Evolutionary conservation across 805 yeast species (phyloP), one percentile per base, ranked within the genome.

Genomic region (Clavispora fructus): DNA sequence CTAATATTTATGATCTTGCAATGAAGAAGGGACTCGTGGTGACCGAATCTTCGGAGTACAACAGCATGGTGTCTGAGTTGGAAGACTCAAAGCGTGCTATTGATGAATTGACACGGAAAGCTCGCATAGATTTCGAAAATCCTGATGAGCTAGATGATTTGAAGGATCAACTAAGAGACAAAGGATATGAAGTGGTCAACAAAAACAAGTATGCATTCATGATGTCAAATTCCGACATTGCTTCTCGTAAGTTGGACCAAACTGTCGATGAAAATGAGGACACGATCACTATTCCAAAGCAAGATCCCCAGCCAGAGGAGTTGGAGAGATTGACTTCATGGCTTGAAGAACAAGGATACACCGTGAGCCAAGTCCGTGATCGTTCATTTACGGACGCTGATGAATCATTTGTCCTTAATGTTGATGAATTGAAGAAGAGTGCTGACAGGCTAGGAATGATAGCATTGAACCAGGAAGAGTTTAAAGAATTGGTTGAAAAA

Each of bases 361-460:
- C 29, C 6, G 44, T 46, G 7, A 35, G 14, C 12, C 19, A 37
- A 7, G 23, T 12, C 7, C 8, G 28, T 14, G 40, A 41, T 19
- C 33, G 30, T 14, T 12, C 17, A 5, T 39, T 29, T 23, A 38
- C 41, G 5, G 52, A 48, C 30, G 50, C 54, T 6, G 50, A 46
- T 7, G 43, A 48, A 9, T 27, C 44, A 13, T 40, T 42, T 29
- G 50, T 38, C 7, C 41, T 51, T 31, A 44, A 33, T 17, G 14
- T 28, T 7, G 44, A 31, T 4, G 54, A 48, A 19, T 44, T 51
- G 44, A 37, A 29, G 12, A 23, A 33, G 43, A 43, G 52, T 27
- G 49, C 54, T 5, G 45, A 42, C 29, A 44, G 48, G 4, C 39
- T 51, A 28, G 54, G 54, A 1, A 42, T 51, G 50, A 43, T 44